Evolutionary conservation across 164 flowering plant genomes (phyloP).

Genomic region (Aristolochia contorta): DNA sequence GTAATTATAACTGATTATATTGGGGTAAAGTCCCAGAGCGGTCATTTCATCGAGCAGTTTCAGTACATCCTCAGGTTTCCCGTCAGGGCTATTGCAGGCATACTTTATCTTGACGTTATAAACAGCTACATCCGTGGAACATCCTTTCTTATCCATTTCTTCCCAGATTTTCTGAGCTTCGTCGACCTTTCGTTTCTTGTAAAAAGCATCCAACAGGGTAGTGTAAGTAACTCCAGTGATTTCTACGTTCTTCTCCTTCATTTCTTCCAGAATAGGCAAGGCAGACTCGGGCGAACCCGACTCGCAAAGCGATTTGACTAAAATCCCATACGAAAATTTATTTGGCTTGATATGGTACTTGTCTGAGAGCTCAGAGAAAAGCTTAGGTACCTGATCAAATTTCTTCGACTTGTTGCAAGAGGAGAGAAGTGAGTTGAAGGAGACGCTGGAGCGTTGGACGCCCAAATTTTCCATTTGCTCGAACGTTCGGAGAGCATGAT

Average conservation of each 20-base stretch:
- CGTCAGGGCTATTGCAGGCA: conserved; percentile 16
- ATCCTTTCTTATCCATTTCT: conserved; percentile 45
- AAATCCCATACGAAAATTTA: conserved; percentile 49
- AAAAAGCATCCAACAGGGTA: conserved; percentile 42
- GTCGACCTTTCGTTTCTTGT: conserved; percentile 35
- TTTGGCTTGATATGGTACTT: conserved; percentile 44
- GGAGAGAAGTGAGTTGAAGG: conserved; percentile 57
- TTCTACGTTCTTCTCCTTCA: conserved; percentile 47
- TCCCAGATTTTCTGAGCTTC: conserved; percentile 62
- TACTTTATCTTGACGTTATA: conserved; percentile 55
- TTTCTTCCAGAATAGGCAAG: conserved; percentile 30
- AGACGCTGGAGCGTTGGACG: conserved; percentile 41
- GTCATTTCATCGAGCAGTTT: conserved; percentile 58
- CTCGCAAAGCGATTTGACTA: conserved; percentile 51
- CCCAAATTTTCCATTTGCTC: conserved; percentile 32
- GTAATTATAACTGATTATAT: conserved; percentile 49
- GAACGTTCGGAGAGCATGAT: conserved; percentile 53
- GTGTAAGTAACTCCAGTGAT: conserved; percentile 41
- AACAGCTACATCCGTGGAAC: conserved; percentile 40
- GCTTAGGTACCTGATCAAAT: conserved; percentile 32
- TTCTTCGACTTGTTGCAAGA: conserved; percentile 39
- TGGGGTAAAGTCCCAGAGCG: conserved; percentile 42
- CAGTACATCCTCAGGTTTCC: conserved; percentile 37
- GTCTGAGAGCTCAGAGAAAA: conserved; percentile 44
- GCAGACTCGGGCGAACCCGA: conserved; percentile 37